Evolutionary conservation across 768 basidiomycete species (phyloP).

Genomic region (Mycena latifolia): DNA sequence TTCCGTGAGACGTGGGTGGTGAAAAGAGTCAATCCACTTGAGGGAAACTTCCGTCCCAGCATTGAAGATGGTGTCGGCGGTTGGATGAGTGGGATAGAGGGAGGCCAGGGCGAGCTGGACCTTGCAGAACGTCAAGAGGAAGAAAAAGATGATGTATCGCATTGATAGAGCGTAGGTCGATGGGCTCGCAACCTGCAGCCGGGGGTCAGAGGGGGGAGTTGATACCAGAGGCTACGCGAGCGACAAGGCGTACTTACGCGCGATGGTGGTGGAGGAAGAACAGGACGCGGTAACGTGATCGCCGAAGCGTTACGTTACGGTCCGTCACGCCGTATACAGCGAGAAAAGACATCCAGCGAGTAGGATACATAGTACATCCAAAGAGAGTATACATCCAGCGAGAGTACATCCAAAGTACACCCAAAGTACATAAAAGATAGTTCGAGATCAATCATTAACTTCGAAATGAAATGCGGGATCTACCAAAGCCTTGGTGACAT

Average conservation of each 20-base stretch:
- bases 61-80: constrained; percentile 56
- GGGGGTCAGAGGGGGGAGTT: constrained; percentile 5
- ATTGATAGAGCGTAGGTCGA: background rate
- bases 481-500: constrained; percentile 2
- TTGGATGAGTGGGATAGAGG: constrained; percentile 65
- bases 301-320: no score
- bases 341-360: no score
- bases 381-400: constrained; percentile 16
- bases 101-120: constrained; percentile 42
- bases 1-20: constrained; percentile 52
- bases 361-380: constrained; percentile 11
- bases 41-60: constrained; percentile 57
- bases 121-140: constrained; percentile 14
- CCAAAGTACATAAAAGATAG: no score
- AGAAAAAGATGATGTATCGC: constrained; percentile 16
- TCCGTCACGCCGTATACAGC: no score
- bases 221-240: background rate
- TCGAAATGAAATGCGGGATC: constrained; percentile 5
- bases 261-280: background rate
- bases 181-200: background rate
- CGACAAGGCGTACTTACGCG: background rate
- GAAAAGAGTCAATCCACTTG: constrained; percentile 65
- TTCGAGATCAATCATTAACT: no score
- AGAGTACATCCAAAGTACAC: no score
- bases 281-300: constrained; percentile 19